Evolutionary conservation across 2,329 filamentous ascomycete species (phyloP).

Genomic region (Myotisia sp.): DNA sequence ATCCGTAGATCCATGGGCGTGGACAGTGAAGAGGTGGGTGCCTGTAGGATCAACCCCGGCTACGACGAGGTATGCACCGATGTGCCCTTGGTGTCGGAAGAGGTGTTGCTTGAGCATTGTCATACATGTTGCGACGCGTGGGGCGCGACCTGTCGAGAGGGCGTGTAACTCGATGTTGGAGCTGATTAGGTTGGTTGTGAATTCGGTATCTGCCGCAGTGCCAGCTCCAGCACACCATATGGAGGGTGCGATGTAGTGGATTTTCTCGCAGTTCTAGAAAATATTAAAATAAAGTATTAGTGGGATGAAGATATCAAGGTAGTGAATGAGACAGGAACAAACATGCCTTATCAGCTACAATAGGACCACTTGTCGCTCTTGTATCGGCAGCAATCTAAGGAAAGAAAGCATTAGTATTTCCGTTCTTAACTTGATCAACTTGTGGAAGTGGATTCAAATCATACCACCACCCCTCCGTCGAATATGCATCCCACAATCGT

Average conservation of each 20-base stretch:
- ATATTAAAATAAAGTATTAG: neutral
- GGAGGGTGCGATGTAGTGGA: slow-evolving; percentile 95
- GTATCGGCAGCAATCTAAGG: slow-evolving; percentile 88
- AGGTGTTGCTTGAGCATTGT: slow-evolving; percentile 98
- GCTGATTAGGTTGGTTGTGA: slow-evolving; percentile 95
- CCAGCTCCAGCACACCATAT: slow-evolving; percentile 99
- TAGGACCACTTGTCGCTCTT: slow-evolving; percentile 88
- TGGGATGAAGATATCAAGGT: neutral
- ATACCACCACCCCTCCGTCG: slow-evolving; percentile 84
- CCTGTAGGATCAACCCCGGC: slow-evolving; percentile 94
- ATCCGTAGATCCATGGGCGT: slow-evolving; percentile 95
- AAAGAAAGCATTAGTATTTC: no score
- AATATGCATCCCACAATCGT: slow-evolving; percentile 97
- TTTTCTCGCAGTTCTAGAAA: slow-evolving; percentile 86
- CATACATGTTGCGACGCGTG: slow-evolving; percentile 97
- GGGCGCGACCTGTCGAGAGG: slow-evolving; percentile 88
- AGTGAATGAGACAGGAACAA: neutral
- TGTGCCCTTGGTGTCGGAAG: slow-evolving; percentile 95
- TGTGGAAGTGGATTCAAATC: neutral
- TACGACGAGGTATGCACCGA: slow-evolving; percentile 94
- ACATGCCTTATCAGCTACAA: slow-evolving; percentile 87
- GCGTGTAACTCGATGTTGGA: slow-evolving; percentile 97
- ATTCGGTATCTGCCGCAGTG: slow-evolving; percentile 95
- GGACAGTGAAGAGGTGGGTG: slow-evolving; percentile 89
- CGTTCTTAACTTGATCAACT: neutral